phyloP scores from a whole-genome alignment of 1,284 basidiomycete species.

The Porodaedalea pini region DNA sequence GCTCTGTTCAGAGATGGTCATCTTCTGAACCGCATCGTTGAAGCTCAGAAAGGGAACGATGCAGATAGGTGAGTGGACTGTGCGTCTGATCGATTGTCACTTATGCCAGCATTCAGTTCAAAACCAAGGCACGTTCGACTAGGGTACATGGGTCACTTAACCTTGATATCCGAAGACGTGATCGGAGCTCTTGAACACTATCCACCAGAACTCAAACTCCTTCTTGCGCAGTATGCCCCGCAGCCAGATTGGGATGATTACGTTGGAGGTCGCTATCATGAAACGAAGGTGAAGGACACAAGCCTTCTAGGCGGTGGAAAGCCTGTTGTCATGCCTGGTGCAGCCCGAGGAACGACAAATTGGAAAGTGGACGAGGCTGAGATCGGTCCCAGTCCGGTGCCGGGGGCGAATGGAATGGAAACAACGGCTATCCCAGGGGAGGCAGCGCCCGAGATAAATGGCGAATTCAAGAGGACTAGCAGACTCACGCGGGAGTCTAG shows the following conservation, averaged over 20 bases:
- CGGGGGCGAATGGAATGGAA: constrained; percentile 26
- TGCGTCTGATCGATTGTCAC: constrained; percentile 1
- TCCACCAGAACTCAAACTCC: constrained; percentile 71
- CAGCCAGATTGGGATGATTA: constrained; percentile 86
- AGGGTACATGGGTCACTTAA: constrained; percentile 97
- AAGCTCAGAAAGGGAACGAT: constrained; percentile 80
- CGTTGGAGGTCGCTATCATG: constrained; percentile 76
- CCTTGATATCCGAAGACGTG: constrained; percentile 89
- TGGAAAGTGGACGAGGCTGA: constrained; percentile 78
- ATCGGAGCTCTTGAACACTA: constrained; percentile 83
- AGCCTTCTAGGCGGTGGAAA: constrained; percentile 81
- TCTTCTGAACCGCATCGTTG: constrained; percentile 79
- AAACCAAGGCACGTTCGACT: constrained; percentile 73
- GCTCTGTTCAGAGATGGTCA: constrained; percentile 78
- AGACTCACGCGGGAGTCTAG: constrained; percentile 47
- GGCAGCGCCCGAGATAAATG: constrained; percentile 34
- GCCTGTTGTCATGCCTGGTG: constrained; percentile 50
- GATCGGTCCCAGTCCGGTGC: constrained; percentile 22
- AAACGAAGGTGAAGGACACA: constrained; percentile 82
- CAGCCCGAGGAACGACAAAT: constrained; percentile 37
- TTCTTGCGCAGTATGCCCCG: constrained; percentile 64
- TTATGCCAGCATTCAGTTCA: constrained; percentile 34
- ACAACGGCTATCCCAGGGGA: constrained; percentile 26
- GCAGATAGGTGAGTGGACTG: constrained; percentile 53
- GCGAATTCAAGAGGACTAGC: constrained; percentile 57